Percentiles rank a stretch among this genome's conserved stretches.
Conservation (phyloP, 345 rosid species). For the Populus nigra region DNA sequence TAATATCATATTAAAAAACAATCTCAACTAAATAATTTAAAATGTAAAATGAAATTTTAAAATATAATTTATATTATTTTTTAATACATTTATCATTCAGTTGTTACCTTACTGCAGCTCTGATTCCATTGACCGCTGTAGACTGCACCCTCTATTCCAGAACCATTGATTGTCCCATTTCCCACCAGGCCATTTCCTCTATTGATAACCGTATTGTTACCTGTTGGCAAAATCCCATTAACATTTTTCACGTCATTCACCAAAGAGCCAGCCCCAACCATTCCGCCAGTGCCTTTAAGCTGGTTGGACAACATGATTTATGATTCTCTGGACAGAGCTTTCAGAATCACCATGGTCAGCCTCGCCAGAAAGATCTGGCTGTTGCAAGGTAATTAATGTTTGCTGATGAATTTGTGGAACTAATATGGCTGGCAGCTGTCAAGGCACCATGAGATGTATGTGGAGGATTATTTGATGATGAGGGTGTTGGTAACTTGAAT, state of each 20-base stretch:
- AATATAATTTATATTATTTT: too few relatives aligned
- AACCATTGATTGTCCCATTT: constrained; percentile 46
- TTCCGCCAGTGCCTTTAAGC: constrained; percentile 45
- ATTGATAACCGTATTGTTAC: constrained; percentile 45
- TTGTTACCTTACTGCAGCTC: constrained; percentile 56
- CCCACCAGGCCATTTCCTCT: constrained; percentile 48
- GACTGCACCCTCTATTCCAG: constrained; percentile 52
- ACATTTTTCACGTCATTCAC: constrained; percentile 55
- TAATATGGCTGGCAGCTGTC: constrained; percentile 52
- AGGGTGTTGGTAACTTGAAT: constrained; percentile 69
- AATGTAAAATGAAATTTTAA: too few relatives aligned
- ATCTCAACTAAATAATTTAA: too few relatives aligned
- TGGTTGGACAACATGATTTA: constrained; percentile 71
- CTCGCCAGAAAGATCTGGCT: constrained; percentile 51
- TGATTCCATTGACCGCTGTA: constrained; percentile 54
- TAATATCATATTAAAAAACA: too few relatives aligned
- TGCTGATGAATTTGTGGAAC: constrained; percentile 56
- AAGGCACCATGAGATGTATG: constrained; percentile 51
- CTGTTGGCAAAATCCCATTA: constrained; percentile 47
- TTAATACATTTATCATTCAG: constrained; percentile 16
- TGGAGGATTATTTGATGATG: constrained; percentile 51
- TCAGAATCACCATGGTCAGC: constrained; percentile 59
- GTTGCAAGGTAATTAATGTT: constrained; percentile 45
- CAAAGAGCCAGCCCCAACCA: constrained; percentile 53
- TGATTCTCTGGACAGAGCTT: constrained; percentile 82